phyloP scores from a whole-genome alignment of 2,329 filamentous ascomycete genomes.

The Albifimbria verrucaria region DNA sequence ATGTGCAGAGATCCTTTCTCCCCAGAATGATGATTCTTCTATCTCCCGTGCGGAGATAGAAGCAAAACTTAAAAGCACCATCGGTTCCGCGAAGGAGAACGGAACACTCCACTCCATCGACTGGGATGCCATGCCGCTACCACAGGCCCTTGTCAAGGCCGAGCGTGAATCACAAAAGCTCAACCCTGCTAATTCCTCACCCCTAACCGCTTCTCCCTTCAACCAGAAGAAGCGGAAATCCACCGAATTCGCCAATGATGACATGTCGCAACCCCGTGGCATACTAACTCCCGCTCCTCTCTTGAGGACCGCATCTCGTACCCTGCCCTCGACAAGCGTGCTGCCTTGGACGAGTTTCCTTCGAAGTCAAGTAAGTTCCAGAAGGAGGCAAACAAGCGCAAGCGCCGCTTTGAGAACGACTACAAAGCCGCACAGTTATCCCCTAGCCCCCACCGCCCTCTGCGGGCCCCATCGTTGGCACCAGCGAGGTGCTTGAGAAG shows the following conservation, averaged over 20 bases:
- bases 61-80: conserved; percentile 78
- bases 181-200: conserved; percentile 22
- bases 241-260: conserved; percentile 54
- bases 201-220: conserved; percentile 20
- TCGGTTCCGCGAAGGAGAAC: conserved; percentile 75
- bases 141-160: conserved; percentile 75
- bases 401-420: conserved; percentile 76
- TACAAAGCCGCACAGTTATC: conserved; percentile 56
- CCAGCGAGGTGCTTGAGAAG: conserved; percentile 83
- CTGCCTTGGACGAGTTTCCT: conserved; percentile 41
- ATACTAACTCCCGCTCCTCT: conserved; percentile 55
- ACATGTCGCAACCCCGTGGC: conserved; percentile 67
- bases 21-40: conserved; percentile 62
- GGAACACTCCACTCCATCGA: conserved; percentile 70
- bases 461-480: conserved; percentile 76
- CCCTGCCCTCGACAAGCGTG: conserved; percentile 40
- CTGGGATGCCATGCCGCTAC: conserved; percentile 80
- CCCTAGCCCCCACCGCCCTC: conserved; percentile 53
- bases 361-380: conserved; percentile 80
- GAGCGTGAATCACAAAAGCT: conserved; percentile 57
- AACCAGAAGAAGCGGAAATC: conserved; percentile 81
- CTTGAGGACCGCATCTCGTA: conserved; percentile 77
- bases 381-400: conserved; percentile 86
- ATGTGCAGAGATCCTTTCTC: conserved; percentile 88
- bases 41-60: conserved; percentile 72